Conservation (phyloP, 176 grass and related monocot species). For the Raddia guianensis region DNA sequence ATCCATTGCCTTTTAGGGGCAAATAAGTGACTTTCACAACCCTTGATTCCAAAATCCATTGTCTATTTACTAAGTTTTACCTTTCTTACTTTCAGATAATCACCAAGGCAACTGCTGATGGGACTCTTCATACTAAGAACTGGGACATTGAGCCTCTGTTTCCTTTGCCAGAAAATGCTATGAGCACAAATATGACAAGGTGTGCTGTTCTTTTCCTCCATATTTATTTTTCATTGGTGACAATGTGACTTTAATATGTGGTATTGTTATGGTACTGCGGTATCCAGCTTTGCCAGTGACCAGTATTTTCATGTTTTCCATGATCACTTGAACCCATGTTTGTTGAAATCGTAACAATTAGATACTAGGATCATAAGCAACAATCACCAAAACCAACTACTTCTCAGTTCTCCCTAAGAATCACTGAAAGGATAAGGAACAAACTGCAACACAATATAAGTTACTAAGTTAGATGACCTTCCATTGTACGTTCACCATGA, state of each 20-base stretch:
- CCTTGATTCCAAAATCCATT: no score
- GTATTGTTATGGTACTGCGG: constrained; percentile 7
- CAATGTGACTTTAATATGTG: constrained; percentile 3
- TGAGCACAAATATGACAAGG: constrained; percentile 48
- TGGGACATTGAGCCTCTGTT: constrained; percentile 88
- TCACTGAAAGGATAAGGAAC: not conserved
- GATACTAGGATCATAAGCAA: not conserved
- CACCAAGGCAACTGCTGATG: constrained; percentile 77
- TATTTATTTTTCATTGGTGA: not conserved
- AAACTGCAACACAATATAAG: not conserved
- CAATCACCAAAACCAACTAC: constrained; percentile 17
- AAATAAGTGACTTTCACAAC: not conserved
- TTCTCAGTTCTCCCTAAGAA: not conserved
- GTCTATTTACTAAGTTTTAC: constrained; percentile 32
- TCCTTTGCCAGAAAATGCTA: constrained; percentile 53
- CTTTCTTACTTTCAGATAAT: constrained; percentile 58
- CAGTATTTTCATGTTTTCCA: constrained; percentile 14
- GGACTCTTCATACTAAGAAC: constrained; percentile 72
- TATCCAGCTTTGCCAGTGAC: not conserved
- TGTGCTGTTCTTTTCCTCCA: constrained; percentile 10
- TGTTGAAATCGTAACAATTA: constrained; percentile 20
- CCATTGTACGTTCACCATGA: not conserved
- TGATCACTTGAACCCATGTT: not conserved
- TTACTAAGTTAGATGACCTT: not conserved
- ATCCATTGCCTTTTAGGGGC: constrained; percentile 4